These are phyloP conservation scores for Mediolabrus comicus DNA, from an alignment of 108 stramenopile species.

Conservation along the genomic window DNA sequence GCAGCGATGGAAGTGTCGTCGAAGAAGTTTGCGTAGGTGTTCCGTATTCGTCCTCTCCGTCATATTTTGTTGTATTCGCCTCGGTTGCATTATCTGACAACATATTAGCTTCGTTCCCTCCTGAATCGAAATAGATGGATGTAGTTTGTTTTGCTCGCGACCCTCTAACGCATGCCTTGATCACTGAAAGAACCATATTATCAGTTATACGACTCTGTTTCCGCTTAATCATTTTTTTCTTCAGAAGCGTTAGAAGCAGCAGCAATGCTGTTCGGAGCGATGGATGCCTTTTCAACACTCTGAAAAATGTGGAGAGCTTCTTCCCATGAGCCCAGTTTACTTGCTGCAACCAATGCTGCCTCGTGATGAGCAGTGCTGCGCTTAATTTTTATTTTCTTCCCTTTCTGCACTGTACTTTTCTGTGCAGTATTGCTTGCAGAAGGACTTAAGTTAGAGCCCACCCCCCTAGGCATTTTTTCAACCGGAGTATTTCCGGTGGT, in stretches of 20 bases:
- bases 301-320: conserved; percentile 66
- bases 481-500: neutral
- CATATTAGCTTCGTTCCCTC: neutral
- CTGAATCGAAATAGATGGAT: neutral
- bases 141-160: conserved; percentile 24
- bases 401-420: neutral
- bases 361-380: conserved; percentile 69
- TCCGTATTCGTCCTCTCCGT: neutral
- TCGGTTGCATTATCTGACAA: neutral
- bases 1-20: neutral
- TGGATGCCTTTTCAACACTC: conserved; percentile 28
- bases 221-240: neutral
- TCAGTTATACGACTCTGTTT: conserved; percentile 54
- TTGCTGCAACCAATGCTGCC: conserved; percentile 74
- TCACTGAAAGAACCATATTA: conserved; percentile 62
- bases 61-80: neutral
- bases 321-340: conserved; percentile 76
- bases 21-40: neutral
- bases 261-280: neutral
- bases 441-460: neutral
- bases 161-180: conserved; percentile 60
- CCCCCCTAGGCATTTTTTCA: neutral
- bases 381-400: conserved; percentile 32
- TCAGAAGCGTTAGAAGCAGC: neutral
- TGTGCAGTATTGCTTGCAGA: neutral